phyloP scores from a whole-genome alignment of 1,284 basidiomycete species.

The Fomitopsis pinicola region DNA sequence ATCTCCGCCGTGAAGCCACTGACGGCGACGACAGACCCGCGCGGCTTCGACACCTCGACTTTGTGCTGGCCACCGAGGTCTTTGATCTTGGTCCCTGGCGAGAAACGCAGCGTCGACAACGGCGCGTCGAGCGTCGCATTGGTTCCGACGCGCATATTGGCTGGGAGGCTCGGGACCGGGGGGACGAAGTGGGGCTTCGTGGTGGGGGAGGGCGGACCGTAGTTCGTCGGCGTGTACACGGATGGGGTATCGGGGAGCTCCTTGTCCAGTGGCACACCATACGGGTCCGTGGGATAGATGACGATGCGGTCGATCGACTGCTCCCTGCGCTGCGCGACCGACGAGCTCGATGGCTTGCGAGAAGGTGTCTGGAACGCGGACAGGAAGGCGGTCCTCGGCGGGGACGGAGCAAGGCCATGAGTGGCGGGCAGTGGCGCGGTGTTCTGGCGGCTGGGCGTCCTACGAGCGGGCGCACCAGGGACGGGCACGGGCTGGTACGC shows the following conservation, averaged over 20 bases:
- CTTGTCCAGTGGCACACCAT: neutral
- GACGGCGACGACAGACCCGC: neutral
- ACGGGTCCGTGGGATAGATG: neutral
- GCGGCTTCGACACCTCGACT: neutral
- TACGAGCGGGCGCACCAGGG: neutral
- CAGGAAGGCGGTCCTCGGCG: neutral
- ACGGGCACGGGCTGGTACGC: too few relatives aligned
- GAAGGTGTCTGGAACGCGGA: neutral
- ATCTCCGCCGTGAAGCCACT: neutral
- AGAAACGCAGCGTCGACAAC: neutral
- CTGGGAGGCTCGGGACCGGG: neutral
- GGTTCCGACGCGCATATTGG: neutral
- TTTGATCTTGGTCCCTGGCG: neutral
- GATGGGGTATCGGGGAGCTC: neutral
- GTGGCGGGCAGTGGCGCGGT: neutral
- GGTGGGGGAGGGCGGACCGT: neutral
- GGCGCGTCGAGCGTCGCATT: neutral
- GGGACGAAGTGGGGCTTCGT: neutral
- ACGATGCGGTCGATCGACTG: neutral
- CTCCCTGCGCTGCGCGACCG: neutral
- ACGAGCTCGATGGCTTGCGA: neutral
- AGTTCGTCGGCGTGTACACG: neutral
- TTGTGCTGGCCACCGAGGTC: neutral
- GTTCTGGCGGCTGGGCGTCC: neutral
- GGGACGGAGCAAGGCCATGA: neutral